phyloP scores from a whole-genome alignment of 2,329 filamentous ascomycete species.

The Karstenula rhodostoma region DNA sequence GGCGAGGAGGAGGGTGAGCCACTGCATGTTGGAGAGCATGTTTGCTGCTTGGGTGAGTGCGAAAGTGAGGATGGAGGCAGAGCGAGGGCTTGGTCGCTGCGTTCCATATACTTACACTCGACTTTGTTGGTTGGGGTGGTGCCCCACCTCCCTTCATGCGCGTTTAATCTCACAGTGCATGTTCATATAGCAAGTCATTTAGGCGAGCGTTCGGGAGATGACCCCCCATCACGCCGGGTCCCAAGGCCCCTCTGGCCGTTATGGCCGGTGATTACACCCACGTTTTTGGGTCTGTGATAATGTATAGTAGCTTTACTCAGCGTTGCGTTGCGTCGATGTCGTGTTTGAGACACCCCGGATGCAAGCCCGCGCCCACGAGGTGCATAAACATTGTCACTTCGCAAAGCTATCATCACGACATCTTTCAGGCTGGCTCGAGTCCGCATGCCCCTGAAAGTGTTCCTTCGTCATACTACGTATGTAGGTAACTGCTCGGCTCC shows the following conservation, averaged over 20 bases:
- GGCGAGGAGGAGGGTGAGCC: neutral
- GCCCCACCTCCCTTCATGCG: constrained; percentile 7
- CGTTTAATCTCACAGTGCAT: constrained; percentile 12
- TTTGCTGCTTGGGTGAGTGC: too few relatives aligned
- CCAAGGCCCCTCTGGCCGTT: neutral
- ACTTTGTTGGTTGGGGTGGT: constrained; percentile 4
- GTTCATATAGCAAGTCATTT: constrained; percentile 13
- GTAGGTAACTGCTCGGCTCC: neutral
- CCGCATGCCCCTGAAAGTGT: neutral
- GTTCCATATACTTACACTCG: neutral
- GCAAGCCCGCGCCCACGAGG: too few relatives aligned
- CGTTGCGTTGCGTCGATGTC: neutral
- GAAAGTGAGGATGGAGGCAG: neutral
- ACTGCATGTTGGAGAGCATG: neutral
- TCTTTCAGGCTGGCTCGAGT: neutral
- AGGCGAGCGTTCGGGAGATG: constrained; percentile 13
- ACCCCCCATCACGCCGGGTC: neutral
- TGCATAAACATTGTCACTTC: too few relatives aligned
- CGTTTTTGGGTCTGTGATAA: neutral
- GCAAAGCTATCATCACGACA: too few relatives aligned
- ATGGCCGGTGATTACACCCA: neutral
- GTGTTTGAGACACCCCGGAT: neutral
- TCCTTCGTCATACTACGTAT: neutral
- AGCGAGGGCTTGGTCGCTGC: neutral
- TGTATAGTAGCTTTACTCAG: neutral